These are phyloP conservation scores for Lolium multiflorum DNA, from an alignment of 176 grass and related monocot genomes.

Conservation along the genomic window DNA sequence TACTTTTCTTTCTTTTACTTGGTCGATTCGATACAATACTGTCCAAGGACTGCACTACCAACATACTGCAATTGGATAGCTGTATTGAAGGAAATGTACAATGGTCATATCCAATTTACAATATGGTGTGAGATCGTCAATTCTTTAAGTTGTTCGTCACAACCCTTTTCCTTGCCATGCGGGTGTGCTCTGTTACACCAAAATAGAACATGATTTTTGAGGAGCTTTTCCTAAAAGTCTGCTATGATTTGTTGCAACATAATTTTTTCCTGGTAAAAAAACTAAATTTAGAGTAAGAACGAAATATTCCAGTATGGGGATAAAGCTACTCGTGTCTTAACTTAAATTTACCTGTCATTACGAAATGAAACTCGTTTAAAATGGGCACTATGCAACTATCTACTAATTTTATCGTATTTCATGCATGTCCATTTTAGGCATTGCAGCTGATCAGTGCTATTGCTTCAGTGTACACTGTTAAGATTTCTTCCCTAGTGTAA, in stretches of 20 bases:
- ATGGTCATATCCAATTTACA: neutral
- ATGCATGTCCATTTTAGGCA: neutral
- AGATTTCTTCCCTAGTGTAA: neutral
- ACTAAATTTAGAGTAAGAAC: neutral
- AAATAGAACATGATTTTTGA: slow-evolving; percentile 1
- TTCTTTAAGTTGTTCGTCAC: no score
- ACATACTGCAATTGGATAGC: neutral
- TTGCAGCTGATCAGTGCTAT: slow-evolving; percentile 2
- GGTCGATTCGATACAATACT: no score
- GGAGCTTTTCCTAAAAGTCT: neutral
- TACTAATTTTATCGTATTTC: neutral
- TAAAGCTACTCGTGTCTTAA: neutral
- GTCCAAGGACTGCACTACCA: neutral
- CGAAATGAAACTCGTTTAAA: neutral
- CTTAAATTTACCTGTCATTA: neutral
- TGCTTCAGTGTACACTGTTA: neutral
- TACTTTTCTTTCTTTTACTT: no score
- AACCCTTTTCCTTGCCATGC: neutral
- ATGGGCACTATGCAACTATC: neutral
- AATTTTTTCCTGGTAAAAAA: neutral
- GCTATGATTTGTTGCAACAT: neutral
- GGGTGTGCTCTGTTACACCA: neutral
- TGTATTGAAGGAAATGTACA: neutral
- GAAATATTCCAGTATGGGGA: neutral
- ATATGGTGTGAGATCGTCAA: no score